These are phyloP conservation scores for Elymus sibiricus DNA, from an alignment of 176 grass and related monocot species.

Conservation along the genomic window DNA sequence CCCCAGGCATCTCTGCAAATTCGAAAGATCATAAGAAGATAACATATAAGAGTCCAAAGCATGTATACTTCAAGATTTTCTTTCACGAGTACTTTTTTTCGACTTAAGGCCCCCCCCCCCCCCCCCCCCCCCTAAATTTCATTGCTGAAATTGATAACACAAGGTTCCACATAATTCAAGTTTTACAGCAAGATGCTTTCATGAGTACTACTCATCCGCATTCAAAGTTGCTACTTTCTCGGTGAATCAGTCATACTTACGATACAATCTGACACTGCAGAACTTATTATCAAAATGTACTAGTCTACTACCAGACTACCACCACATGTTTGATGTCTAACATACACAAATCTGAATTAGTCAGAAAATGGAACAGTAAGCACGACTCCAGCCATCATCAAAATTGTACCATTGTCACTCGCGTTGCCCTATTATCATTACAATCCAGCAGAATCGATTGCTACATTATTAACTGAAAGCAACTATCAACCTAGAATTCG, in stretches of 20 bases:
- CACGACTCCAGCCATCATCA: not conserved
- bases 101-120: too few relatives aligned
- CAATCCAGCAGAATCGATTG: conserved; percentile 5
- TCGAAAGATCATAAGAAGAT: not conserved
- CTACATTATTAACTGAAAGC: not conserved
- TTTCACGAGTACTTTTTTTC: not conserved
- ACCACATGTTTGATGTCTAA: not conserved
- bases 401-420: not conserved
- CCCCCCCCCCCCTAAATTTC: too few relatives aligned
- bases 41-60: conserved; percentile 7
- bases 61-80: not conserved
- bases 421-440: not conserved
- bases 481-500: not conserved
- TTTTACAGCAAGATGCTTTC: too few relatives aligned
- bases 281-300: not conserved
- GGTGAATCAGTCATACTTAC: not conserved
- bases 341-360: not conserved
- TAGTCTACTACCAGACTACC: not conserved
- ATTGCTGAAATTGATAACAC: too few relatives aligned
- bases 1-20: conserved; percentile 50
- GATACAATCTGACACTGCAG: not conserved
- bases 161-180: too few relatives aligned
- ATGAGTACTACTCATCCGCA: not conserved
- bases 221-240: conserved; percentile 7
- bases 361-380: not conserved